These are phyloP conservation scores for Sanghuangporus weigelae DNA, from an alignment of 1,284 basidiomycete genomes.

Conservation along the genomic window DNA sequence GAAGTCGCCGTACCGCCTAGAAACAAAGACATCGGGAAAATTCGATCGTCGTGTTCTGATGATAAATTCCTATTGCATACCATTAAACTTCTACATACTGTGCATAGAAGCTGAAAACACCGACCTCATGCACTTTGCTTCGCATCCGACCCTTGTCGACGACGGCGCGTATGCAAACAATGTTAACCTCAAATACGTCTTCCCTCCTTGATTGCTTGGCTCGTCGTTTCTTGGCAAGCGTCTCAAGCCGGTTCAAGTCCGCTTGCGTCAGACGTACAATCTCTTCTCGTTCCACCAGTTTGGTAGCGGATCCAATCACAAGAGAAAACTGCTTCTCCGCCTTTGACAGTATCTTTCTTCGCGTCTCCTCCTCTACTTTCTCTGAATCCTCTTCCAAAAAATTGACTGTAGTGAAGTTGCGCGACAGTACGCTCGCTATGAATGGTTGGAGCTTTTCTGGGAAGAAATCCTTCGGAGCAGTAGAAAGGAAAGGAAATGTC, in stretches of 20 bases:
- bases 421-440: conserved; percentile 72
- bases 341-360: conserved; percentile 62
- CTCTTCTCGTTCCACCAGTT: conserved; percentile 78
- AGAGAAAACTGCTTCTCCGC: conserved; percentile 80
- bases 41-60: conserved; percentile 79
- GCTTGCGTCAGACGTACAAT: conserved; percentile 81
- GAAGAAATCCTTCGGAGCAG: conserved; percentile 86
- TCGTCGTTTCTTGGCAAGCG: conserved; percentile 54
- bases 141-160: conserved; percentile 79
- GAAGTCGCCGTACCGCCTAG: conserved; percentile 94
- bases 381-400: conserved; percentile 55
- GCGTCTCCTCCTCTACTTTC: conserved; percentile 46
- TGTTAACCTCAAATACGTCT: conserved; percentile 80
- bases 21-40: conserved; percentile 79
- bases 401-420: conserved; percentile 67
- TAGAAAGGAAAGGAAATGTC: conserved; percentile 88
- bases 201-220: conserved; percentile 40
- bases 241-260: conserved; percentile 75
- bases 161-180: conserved; percentile 79
- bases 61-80: conserved; percentile 76
- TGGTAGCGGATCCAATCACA: conserved; percentile 77
- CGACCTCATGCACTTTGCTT: conserved; percentile 79
- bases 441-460: conserved; percentile 92
- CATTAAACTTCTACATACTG: conserved; percentile 3
- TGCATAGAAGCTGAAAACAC: conserved; percentile 17